Conservation (phyloP, 2,329 filamentous ascomycete genomes). For the Didymella segeticola region DNA sequence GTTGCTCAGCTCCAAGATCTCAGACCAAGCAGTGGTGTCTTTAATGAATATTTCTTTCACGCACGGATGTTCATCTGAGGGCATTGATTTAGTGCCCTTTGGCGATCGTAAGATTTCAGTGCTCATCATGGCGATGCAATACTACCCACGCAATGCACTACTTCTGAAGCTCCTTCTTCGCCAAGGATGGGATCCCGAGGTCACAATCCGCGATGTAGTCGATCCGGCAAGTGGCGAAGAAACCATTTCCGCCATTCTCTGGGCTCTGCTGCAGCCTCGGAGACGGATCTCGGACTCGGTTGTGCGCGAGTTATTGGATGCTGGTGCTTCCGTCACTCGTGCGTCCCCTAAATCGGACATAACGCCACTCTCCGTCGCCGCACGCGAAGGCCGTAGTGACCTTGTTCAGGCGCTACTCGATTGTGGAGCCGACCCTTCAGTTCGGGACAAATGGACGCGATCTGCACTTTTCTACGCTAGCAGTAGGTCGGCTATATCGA, state of each 20-base stretch:
- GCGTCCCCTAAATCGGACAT: constrained; percentile 60
- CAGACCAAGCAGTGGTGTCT: constrained; percentile 54
- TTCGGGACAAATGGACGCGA: constrained; percentile 62
- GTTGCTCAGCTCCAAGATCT: constrained; percentile 60
- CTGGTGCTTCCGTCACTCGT: constrained; percentile 65
- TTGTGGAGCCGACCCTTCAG: constrained; percentile 66
- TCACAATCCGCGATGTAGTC: constrained; percentile 53
- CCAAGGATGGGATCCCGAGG: constrained; percentile 48
- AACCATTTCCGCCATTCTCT: constrained; percentile 63
- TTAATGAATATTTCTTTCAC: constrained; percentile 64
- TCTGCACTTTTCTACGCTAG: constrained; percentile 69
- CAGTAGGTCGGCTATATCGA: constrained; percentile 37
- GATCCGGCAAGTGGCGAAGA: constrained; percentile 60
- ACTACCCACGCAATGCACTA: constrained; percentile 33
- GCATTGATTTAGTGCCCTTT: constrained; percentile 22
- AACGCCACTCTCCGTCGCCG: constrained; percentile 67
- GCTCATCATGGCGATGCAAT: constrained; percentile 34
- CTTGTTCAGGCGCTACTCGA: constrained; percentile 64
- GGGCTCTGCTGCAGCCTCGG: constrained; percentile 68
- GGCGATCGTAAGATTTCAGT: constrained; percentile 22
- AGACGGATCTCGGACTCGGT: constrained; percentile 67
- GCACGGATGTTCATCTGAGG: constrained; percentile 42
- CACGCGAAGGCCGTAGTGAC: constrained; percentile 63
- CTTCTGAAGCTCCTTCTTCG: constrained; percentile 30
- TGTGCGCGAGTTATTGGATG: constrained; percentile 63